Conservation (phyloP, 176 grass and related monocot species). For the Areca catechu region DNA sequence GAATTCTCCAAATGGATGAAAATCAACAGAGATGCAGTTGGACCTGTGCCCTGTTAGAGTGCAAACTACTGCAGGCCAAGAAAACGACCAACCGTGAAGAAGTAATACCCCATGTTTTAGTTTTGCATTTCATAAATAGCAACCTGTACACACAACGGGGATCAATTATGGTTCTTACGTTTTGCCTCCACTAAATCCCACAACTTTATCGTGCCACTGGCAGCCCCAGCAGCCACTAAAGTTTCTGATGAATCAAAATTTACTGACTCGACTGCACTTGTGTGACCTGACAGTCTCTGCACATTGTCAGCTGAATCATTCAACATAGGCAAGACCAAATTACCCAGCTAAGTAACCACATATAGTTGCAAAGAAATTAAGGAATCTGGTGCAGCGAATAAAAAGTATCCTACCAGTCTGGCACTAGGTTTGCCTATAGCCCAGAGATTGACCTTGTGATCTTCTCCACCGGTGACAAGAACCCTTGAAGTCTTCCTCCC, state of each 20-base stretch:
- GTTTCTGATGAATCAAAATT: conserved; percentile 83
- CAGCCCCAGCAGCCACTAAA: conserved; percentile 66
- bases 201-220: conserved; percentile 83
- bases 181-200: conserved; percentile 83
- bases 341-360: not conserved
- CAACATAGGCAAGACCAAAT: not conserved
- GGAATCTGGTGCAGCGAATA: no score
- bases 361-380: no score
- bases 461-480: conserved; percentile 75
- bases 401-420: conserved; percentile 44
- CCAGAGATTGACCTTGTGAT: conserved; percentile 92
- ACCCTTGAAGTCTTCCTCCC: conserved; percentile 64
- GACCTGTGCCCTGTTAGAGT: conserved; percentile 90
- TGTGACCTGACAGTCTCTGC: conserved; percentile 70
- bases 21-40: conserved; percentile 74
- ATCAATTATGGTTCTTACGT: conserved; percentile 30
- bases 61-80: conserved; percentile 45
- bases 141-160: not conserved
- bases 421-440: conserved; percentile 67
- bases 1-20: conserved; percentile 93
- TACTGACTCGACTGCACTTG: conserved; percentile 79
- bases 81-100: conserved; percentile 6
- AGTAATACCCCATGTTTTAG: not conserved
- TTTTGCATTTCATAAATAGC: not conserved
- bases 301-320: no score